A percentile compares a stretch with the other conserved stretches of the same genome.
These are phyloP conservation scores for Pseudonitzschia pungens DNA, from an alignment of 108 stramenopile genomes.

Conservation along the genomic window DNA sequence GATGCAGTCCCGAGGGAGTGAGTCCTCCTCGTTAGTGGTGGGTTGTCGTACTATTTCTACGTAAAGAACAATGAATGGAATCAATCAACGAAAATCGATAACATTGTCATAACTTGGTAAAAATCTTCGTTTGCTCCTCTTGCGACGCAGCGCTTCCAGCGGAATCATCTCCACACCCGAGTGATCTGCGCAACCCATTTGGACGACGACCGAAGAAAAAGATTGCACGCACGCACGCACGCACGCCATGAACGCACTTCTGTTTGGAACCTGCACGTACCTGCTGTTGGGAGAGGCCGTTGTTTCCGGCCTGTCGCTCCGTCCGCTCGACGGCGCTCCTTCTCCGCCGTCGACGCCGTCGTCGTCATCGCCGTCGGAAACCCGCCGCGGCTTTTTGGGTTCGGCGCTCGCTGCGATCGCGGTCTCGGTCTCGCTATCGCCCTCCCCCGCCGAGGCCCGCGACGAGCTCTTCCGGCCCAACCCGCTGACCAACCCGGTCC, in stretches of 20 bases:
- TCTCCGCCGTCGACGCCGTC: not conserved
- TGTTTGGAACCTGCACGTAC: not conserved
- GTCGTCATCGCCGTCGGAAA: not conserved
- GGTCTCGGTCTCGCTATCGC: slow-evolving; percentile 7
- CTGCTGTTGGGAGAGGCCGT: not conserved
- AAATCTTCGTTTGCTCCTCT: too few relatives aligned
- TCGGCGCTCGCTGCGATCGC: not conserved
- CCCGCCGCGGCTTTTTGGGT: slow-evolving; percentile 7
- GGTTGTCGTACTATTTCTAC: too few relatives aligned
- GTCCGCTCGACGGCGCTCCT: not conserved
- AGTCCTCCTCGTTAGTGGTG: too few relatives aligned
- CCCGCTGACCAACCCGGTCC: slow-evolving; percentile 69
- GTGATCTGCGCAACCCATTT: too few relatives aligned
- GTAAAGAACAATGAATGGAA: too few relatives aligned
- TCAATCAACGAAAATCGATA: too few relatives aligned
- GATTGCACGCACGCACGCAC: too few relatives aligned
- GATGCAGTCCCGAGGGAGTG: too few relatives aligned
- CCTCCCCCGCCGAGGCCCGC: slow-evolving; percentile 23
- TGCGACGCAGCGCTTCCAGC: too few relatives aligned
- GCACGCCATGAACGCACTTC: not conserved
- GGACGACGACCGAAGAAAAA: too few relatives aligned
- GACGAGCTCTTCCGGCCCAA: slow-evolving; percentile 65
- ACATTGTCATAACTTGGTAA: too few relatives aligned
- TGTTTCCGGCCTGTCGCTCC: not conserved
- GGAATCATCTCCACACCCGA: too few relatives aligned